Evolutionary conservation across 179 eudicot genomes (phyloP).

Genomic region (Amaranthus tricolor): DNA sequence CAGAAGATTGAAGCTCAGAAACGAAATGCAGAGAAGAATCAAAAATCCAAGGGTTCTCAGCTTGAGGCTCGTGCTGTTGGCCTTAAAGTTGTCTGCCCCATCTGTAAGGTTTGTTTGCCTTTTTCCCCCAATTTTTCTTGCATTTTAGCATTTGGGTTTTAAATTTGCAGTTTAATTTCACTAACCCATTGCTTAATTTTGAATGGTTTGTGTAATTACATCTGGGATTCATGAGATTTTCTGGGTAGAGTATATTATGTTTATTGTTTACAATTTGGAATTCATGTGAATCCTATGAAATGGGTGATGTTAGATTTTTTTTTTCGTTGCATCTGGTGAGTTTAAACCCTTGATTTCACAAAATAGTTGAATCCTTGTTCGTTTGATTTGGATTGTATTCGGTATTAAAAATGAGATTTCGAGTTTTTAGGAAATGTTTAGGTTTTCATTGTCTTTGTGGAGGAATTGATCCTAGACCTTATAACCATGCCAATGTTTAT

Average conservation of each 20-base stretch:
- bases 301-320: background rate
- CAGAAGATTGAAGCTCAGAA: slow-evolving; percentile 81
- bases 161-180: background rate
- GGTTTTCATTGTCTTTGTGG: background rate
- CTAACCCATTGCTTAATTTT: background rate
- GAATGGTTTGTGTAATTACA: background rate
- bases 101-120: slow-evolving; percentile 47
- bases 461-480: background rate
- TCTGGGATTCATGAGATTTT: background rate
- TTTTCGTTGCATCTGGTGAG: background rate
- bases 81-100: slow-evolving; percentile 66
- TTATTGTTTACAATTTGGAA: background rate
- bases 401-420: background rate
- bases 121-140: background rate
- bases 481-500: background rate
- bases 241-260: background rate
- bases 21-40: slow-evolving; percentile 64
- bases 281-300: background rate
- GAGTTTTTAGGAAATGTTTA: background rate
- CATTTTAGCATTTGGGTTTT: background rate
- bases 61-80: slow-evolving; percentile 74
- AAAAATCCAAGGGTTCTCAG: slow-evolving; percentile 70
- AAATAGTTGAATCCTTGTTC: background rate
- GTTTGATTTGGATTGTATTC: no score
- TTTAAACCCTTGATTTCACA: background rate